Conservation (phyloP, 2,329 filamentous ascomycete genomes). For the Beauveria australis region DNA sequence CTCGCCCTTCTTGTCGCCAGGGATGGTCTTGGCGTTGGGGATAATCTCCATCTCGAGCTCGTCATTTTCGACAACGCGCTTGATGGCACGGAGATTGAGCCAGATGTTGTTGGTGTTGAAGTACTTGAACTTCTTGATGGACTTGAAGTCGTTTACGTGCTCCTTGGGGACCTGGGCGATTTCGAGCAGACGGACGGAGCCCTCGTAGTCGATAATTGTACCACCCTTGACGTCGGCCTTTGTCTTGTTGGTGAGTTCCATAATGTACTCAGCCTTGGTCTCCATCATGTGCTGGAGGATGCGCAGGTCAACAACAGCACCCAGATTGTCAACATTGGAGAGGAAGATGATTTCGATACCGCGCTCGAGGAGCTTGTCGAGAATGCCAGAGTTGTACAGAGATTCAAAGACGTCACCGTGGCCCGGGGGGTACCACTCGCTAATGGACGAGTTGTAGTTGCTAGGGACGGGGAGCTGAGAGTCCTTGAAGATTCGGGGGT, state of each 20-base stretch:
- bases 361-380: constrained; percentile 90
- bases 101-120: constrained; percentile 99
- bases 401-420: constrained; percentile 99
- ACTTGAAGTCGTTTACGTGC: constrained; percentile 99
- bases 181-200: constrained; percentile 90
- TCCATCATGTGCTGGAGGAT: constrained; percentile 99
- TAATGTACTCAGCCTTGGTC: constrained; percentile 95
- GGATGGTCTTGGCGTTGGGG: constrained; percentile 96
- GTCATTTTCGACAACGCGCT: constrained; percentile 97
- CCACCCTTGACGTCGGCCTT: constrained; percentile 99
- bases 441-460: constrained; percentile 74
- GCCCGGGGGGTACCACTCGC: constrained; percentile 97
- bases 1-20: constrained; percentile 99
- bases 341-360: constrained; percentile 98
- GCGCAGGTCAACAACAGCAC: constrained; percentile 92
- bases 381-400: constrained; percentile 96
- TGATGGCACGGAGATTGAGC: constrained; percentile 96
- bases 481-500: constrained; percentile 97
- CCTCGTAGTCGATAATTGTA: constrained; percentile 99
- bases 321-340: constrained; percentile 98
- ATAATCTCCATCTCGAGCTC: constrained; percentile 99
- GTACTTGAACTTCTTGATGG: constrained; percentile 99
- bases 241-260: constrained; percentile 99
- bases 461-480: constrained; percentile 94
- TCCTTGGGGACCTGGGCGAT: constrained; percentile 99